Base-by-base conservation (phyloP, 768 basidiomycete species). In the Ramaria sp. region DNA sequence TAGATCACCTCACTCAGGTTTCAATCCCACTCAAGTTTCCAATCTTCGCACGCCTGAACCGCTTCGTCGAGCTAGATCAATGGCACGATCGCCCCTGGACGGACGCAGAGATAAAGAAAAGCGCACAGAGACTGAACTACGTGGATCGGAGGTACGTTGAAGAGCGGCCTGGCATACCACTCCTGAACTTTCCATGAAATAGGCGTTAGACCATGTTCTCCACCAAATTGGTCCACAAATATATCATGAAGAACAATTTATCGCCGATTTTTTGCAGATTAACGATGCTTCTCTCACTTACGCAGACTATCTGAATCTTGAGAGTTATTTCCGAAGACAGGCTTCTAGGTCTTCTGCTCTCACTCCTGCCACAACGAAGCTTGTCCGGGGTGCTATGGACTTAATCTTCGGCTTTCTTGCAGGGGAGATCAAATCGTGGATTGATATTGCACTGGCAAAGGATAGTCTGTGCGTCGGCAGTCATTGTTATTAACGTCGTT, bases 341-440 rank as follows among this genome's bases (percentile, higher is more conserved):
- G 95, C 95, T n/a, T 74, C 84, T 5, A 75, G 88, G 25, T 73
- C 79, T 49, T 76, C 75, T 25, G 78, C 81, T 27, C 73, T 94
- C 42, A 81, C 79, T 56, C 75, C 76, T 52, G 69, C 79, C 6
- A 92, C 91, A 25, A 64, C 72, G 56, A 93, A 94, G 69, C 77
- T 94, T 8, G 78, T 93, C 28, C 81, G 90, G 18, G 83, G 84
- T 2, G 89, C 92, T 27, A 81, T 97, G 86, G 95, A 98, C 60
- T 70, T 95, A 50, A 92, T 97, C 50, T 98, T 97, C 66, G 92
- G 93, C 7, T 98, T 95, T 71, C 70, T 98, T 16, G 83, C 85
- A 2, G 72, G 74, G 1, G 93, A 95, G 64, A 55, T 97, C 57
- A 89, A 86, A 67, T 70, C 72, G 22, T 97, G 91, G 91, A 71